Base-by-base conservation (phyloP, 148 eudicot genomes). In the Tetragonia tetragonoides region DNA sequence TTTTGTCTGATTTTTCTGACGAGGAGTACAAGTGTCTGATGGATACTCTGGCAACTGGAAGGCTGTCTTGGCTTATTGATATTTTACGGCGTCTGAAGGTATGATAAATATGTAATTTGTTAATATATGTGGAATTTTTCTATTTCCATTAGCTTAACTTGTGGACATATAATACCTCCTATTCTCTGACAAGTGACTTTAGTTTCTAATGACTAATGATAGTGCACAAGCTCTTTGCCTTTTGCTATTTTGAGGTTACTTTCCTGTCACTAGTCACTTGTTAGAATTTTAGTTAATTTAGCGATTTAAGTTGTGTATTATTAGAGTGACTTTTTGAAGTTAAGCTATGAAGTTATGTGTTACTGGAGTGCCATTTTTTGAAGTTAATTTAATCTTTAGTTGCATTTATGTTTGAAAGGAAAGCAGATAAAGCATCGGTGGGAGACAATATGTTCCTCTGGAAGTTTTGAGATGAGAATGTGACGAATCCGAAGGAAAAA, bases 31-130 rank as follows among this genome's bases (percentile, higher is more conserved):
- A 85, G 78, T 42, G 62, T 72, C 85, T 91, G 75, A 91, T 95
- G 98, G 88, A 85, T 79, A 88, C 92, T 70, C 88, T 83, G 70
- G 98, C 93, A 80, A 90, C 88, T 81, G 90, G 87, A 70, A 86
- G 97, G 56, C 83, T 95, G 24, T 93, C 99, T 69, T 84, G 87
- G 85, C 86, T 95, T 65, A 80, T 93, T 84, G 93, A 95, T 79
- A 85, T 90, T 64, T 84, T 95, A 77, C 89, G 90, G 10, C 93
- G 98, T 78, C 83, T 95, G 77, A 93, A 89, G 96, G 97, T 95
- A 80, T 49, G 21, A 67, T 72, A 63, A 34, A 49, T 71, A 41
- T 21, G 47, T 39, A 72, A 54, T 24, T 39, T 75, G 53, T 57
- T 75, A 51, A 15, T 0, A 46, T 24, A 40, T 10, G 42, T 62